Base-by-base conservation (phyloP, 2,329 filamentous ascomycete species). In the Stylonectria norvegica region DNA sequence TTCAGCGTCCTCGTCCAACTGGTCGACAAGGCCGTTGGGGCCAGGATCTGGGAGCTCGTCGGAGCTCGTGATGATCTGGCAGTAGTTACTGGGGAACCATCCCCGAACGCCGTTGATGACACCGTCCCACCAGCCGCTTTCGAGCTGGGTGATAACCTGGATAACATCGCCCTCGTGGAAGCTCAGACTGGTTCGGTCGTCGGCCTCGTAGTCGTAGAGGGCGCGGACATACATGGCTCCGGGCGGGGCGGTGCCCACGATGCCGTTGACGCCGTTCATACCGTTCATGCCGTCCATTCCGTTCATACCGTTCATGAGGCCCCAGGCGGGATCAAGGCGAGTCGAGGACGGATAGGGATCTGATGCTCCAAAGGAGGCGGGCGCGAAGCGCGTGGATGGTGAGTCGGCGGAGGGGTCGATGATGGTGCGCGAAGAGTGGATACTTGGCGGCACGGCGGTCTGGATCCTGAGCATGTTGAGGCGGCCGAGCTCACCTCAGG, bases 11-110 rank as follows among this genome's bases (percentile, higher is more conserved):
- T 87, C 81, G 49, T 78, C 72, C 4, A 65, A 67, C 37, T 75
- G 76, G 40, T 79, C 72, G 38, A 75, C 64, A 36, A 71, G 73
- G 31, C 63, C 72, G 52, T 76, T 78, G 37, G 76, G 74, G 49
- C 72, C 70, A 11, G 75, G 69, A 38, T 87, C 82, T 29, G 78
- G 75, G 20, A 85, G 72, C 48, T 94, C 86, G 54, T 88, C 85
- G 36, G 85, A 78, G 55, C 81, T 83, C 44, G 81, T 79, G 56
- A 97, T 85, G 49, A 93, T 81, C 52, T 89, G 83, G 70, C 93
- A 97, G 70, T 98, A 98, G 66, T 98, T 98, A 74, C 91, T 97
- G 25, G 93, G 93, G 65, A 98, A 98, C 93, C 93, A 98, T 63
- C 93, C 93, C 62, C 93, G 84, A 54, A 95, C 86, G 43, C 90